Evolutionary conservation across 2,329 filamentous ascomycete species (phyloP), one percentile per base, ranked within the genome.

Genomic region (Aspergillus sclerotialis): DNA sequence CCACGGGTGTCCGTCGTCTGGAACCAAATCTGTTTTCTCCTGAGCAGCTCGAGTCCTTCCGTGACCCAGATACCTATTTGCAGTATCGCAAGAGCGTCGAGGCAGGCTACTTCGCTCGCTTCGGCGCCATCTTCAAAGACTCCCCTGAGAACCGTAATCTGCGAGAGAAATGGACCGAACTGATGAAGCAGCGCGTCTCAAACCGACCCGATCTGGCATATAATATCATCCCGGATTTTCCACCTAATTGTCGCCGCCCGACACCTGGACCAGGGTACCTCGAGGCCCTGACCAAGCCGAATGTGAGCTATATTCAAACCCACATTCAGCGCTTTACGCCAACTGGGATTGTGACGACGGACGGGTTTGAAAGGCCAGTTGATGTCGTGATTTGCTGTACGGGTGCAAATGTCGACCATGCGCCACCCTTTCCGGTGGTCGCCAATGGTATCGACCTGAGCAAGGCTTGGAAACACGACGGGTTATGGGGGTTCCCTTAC

Each of bases 301-400:
- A 83, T 34, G 77, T 82, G n/a, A 66, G 68, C 10, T 78, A 76
- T 43, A 75, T 82, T 45, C 67, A 66, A 21, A 69, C 68, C 0
- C 68, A 57, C 0, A 83, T 83, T 49, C 62, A 65, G 12, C 64
- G 68, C 0, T 76, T 85, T 42, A 81, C 75, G 0, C 60, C 64
- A 24, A 75, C 65, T 0, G 77, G 77, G 0, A 79, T 84, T 29
- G 68, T 76, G 44, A 80, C 76, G 0, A 58, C 54, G 0, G 78
- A 83, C 43, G 78, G 78, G 2, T 52, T 51, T 0, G 63, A 72
- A 18, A 61, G 76, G 3, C 66, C 75, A 11, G 76, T 81, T 0
- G 80, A 83, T 39, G 75, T 76, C 10, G 63, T 84, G 4, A 76
- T 85, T 44, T 84, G 79, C 46, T 76, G 79, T 1, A 86, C 82